Evolutionary conservation across 2,329 filamentous ascomycete species (phyloP), one percentile per base, ranked within the genome.

Genomic region (Apiospora kogelbergensis): DNA sequence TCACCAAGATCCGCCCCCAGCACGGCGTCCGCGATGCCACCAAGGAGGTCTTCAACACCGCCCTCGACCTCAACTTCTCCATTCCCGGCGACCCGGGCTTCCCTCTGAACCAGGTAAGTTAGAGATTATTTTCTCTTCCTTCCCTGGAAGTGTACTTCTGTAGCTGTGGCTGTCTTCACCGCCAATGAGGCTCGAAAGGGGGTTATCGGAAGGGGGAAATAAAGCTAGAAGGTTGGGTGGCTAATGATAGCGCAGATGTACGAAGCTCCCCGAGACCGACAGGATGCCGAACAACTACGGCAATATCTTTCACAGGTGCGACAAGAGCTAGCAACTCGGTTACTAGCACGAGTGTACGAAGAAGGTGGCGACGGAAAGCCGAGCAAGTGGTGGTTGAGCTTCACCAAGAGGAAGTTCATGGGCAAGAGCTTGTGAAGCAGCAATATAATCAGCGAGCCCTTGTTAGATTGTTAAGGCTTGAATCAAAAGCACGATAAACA

Each of bases 341-440:
- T 99, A 83, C 83, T 98, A 79, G 92, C 92, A 67, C 89, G 95
- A 75, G 91, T 99, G 73, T 99, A 97, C 80, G 91, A 92, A 68
- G 94, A 95, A 83, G 74, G 87, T 81, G 81, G 88, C 78, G 82
- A 95, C 85, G 81, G 93, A 82, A 88, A 88, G 82, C 89, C 89
- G 68, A 88, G 84, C 81, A 89, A 97, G 90, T 98, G 95, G 93
- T 99, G 96, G 96, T 83, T 99, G 80, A 98, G 96, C 86, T 99
- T 98, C 81, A 93, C 93, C 67, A 98, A 98, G 90, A 91, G 96
- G 84, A 98, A 98, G 89, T 99, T 99, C 80, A 98, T 99, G 96
- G 95, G 95, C 80, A 98, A 98, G 89, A 88, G 89, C 74, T 84
- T 96, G 82, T 95, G 85, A 80, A 66, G 22, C 24, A 24, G 41